Evolutionary conservation across 2,329 filamentous ascomycete species (phyloP), one percentile per base, ranked within the genome.

Genomic region (Amphichorda felina): DNA sequence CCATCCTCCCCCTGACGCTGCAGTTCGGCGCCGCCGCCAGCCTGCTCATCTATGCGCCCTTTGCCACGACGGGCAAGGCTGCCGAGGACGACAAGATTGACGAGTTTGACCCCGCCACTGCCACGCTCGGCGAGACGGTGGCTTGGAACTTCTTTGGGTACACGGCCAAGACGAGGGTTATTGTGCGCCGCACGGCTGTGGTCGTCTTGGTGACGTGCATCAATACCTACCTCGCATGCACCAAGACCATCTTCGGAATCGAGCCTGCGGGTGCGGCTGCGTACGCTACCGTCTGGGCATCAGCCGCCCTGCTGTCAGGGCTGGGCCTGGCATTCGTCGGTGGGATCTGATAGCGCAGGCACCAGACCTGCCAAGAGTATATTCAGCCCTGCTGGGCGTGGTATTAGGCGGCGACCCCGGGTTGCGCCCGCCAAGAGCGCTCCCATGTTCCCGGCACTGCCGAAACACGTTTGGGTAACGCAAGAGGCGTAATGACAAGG

Each of bases 281-380:
- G 0, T 96, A 87, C 66, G 77, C 82, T 2, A 63, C 64, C 16
- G 64, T 89, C 25, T 95, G 86, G 86, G 73, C 72, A n/a, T 47
- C 68, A 16, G 82, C 80, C 6, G 70, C 74, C 4, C 52, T 70
- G 10, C 50, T 79, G 36, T 71, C 74, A 3, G 81, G 80, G 11
- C 24, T 65, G n/a, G 65, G 58, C 2, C 51, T 79, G 26, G 68
- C 64, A 19, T 55, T 65, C 37, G 66, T 76, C 29, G 56, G 66
- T 45, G 52, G 72, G 52, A 58, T 59, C 36, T 60, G 46, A 44
- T 33, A 28, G 35, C 35, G 34, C n/a, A n/a, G n/a, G n/a, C n/a
- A n/a, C n/a, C n/a, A n/a, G n/a, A n/a, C n/a, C n/a, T n/a, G n/a
- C n/a, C n/a, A n/a, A n/a, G n/a, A n/a, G n/a, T n/a, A n/a, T n/a